Base-by-base conservation (phyloP, 1,139 yeast genomes). In the Suhomyces coccinellae region DNA sequence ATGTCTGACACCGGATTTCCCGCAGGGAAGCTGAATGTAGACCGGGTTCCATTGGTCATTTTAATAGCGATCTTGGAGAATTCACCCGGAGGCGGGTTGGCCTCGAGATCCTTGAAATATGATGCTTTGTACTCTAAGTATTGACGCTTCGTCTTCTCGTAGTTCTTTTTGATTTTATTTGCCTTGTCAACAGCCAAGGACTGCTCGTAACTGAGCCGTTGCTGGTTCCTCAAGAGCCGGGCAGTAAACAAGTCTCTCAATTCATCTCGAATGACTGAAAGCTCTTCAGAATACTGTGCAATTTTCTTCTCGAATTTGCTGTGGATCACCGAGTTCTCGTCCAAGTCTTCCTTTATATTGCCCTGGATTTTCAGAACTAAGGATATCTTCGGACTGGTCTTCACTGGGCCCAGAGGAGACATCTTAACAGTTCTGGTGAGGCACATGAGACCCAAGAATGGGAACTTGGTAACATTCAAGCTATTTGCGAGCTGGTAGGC, bases 401-500 rank as follows among this genome's bases (percentile, higher is more conserved):
- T 73, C 8, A 71, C 69, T 0, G 82, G 76, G 0, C 87, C 88
- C 30, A 77, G 75, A 0, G 85, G 78, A 0, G 87, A 78, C 67
- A 84, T 82, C 14, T 73, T 77, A 12, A 67, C 69, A 37, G 69
- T 75, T 50, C 78, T 57, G 51, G 80, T 89, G 63, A 78, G 72
- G 55, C 81, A 84, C 44, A 85, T 56, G 9, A 85, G 62, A 0
- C 95, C 96, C 34, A 88, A 65, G 59, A 87, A 87, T 10, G 99
- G 99, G 57, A 85, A 85, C 52, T 80, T 79, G 16, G 91, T 79
- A 36, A 85, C 87, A 49, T 80, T 79, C 49, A 91, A 75, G 39
- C 86, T 80, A 58, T 85, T 84, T 0, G 96, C 88, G 13, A 89
- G 82, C 57, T 89, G 96, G 58, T 82, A 85, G 1, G 95, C 88